These are phyloP conservation scores for Cymbopogon citratus DNA, from an alignment of 176 grass and related monocot genomes.

Conservation along the genomic window DNA sequence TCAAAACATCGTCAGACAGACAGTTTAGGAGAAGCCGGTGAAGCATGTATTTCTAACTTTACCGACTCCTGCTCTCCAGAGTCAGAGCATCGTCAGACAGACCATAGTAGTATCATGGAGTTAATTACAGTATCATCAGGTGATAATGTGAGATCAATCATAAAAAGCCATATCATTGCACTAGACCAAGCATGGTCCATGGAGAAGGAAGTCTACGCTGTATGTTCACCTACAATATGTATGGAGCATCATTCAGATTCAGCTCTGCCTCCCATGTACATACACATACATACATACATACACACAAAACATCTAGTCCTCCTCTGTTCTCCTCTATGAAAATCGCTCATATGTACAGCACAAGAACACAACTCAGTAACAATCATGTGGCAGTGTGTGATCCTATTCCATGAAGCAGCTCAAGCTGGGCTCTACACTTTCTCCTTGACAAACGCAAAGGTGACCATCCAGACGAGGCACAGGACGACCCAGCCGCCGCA, in stretches of 20 bases:
- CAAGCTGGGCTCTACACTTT: slow-evolving; percentile 23
- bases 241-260: slow-evolving; percentile 19
- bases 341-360: slow-evolving; percentile 28
- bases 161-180: background rate
- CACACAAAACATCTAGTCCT: slow-evolving; percentile 28
- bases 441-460: slow-evolving; percentile 45
- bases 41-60: no score
- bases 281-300: slow-evolving; percentile 11
- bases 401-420: background rate
- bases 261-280: slow-evolving; percentile 1
- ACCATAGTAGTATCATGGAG: background rate
- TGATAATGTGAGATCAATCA: background rate
- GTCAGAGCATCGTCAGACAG: no score
- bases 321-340: slow-evolving; percentile 9
- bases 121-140: background rate
- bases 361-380: background rate
- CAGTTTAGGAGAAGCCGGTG: no score
- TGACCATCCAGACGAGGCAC: slow-evolving; percentile 47
- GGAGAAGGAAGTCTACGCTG: slow-evolving; percentile 11
- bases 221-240: slow-evolving; percentile 21
- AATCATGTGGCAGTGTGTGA: background rate
- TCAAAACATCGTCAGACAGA: no score
- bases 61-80: no score
- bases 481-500: slow-evolving; percentile 28
- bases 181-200: background rate